Conservation (phyloP, 345 rosid genomes). For the Barbarea vulgaris region DNA sequence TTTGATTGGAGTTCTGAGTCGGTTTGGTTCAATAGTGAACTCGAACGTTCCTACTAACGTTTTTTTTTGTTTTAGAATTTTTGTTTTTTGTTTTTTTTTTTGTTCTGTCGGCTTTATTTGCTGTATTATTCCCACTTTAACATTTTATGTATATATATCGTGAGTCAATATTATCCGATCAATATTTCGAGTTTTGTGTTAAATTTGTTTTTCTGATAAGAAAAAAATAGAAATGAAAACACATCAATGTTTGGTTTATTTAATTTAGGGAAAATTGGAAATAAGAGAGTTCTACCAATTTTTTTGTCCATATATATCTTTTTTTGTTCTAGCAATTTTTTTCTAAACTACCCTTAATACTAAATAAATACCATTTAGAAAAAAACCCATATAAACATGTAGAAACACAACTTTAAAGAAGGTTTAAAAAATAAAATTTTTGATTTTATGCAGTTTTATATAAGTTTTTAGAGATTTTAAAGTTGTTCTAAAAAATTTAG, state of each 20-base stretch:
- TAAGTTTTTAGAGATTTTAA: no score
- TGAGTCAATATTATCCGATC: neutral
- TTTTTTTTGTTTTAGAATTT: neutral
- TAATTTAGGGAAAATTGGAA: no score
- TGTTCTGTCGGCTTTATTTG: neutral
- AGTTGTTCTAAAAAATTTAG: no score
- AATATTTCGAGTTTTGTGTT: neutral
- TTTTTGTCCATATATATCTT: no score
- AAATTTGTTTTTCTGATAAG: neutral
- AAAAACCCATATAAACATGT: no score
- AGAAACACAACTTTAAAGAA: no score
- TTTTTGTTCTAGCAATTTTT: no score
- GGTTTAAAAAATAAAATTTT: no score
- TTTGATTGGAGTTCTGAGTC: conserved; percentile 40
- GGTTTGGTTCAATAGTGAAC: conserved; percentile 10
- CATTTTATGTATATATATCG: neutral
- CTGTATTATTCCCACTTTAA: neutral
- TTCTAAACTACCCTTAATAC: no score
- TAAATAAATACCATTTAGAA: no score
- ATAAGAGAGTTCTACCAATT: no score
- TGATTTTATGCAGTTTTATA: no score
- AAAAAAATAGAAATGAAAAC: neutral
- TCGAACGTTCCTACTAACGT: neutral
- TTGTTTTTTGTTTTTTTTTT: neutral
- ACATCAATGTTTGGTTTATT: neutral